Percentiles rank a stretch among this genome's conserved stretches.
Evolutionary conservation across 495 filamentous ascomycete genomes (phyloP).

Genomic region (Aspergillus wentii): DNA sequence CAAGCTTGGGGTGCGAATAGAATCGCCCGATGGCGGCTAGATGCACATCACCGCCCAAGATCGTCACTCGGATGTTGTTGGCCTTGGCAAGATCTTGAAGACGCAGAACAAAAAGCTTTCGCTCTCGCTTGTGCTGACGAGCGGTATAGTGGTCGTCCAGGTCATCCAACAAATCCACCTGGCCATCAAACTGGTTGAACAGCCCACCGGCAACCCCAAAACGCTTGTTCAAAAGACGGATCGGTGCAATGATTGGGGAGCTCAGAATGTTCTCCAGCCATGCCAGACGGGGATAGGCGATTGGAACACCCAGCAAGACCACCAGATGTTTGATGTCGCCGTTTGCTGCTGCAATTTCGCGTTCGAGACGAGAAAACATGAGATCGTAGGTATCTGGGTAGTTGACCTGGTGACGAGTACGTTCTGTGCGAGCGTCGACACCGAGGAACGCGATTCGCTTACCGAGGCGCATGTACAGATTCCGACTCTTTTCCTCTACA

Average conservation of each 20-base stretch:
- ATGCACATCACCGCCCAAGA: constrained; percentile 79
- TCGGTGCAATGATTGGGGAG: constrained; percentile 76
- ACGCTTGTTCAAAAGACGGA: constrained; percentile 85
- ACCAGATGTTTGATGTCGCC: constrained; percentile 75
- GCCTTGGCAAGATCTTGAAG: constrained; percentile 68
- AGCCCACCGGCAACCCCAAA: constrained; percentile 80
- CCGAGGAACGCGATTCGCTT: constrained; percentile 79
- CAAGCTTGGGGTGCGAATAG: constrained; percentile 61
- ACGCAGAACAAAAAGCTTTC: constrained; percentile 64
- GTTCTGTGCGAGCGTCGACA: constrained; percentile 86
- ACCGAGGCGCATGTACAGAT: constrained; percentile 79
- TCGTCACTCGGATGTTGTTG: constrained; percentile 74
- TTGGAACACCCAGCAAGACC: constrained; percentile 84
- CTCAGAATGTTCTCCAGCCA: constrained; percentile 90
- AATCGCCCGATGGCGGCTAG: constrained; percentile 71
- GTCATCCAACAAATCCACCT: constrained; percentile 86
- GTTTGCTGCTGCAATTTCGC: constrained; percentile 58
- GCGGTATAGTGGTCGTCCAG: constrained; percentile 95
- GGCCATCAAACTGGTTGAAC: constrained; percentile 92
- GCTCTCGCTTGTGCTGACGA: constrained; percentile 84
- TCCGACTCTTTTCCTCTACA: constrained; percentile 73
- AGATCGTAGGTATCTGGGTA: constrained; percentile 83
- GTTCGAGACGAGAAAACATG: constrained; percentile 65
- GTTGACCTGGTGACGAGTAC: constrained; percentile 87
- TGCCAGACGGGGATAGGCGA: constrained; percentile 88